A percentile compares a stretch with the other conserved stretches of the same genome.
phyloP scores from a whole-genome alignment of 495 filamentous ascomycete genomes.

The Darksidea phi region DNA sequence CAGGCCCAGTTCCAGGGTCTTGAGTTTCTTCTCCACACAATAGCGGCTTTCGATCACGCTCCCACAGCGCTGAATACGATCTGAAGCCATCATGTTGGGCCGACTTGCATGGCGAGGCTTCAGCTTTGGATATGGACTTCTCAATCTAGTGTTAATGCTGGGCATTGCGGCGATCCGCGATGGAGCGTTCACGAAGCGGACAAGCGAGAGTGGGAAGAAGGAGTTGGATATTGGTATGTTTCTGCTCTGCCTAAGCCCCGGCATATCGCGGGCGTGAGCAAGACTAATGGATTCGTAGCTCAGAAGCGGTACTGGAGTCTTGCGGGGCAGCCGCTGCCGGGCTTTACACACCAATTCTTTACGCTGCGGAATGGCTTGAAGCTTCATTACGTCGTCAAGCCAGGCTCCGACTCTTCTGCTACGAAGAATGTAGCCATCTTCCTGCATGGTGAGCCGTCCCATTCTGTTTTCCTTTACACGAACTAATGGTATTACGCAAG shows the following conservation, averaged over 20 bases:
- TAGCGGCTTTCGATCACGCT: no score
- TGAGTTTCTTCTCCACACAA: not conserved
- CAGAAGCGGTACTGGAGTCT: constrained; percentile 50
- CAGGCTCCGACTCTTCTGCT: constrained; percentile 14
- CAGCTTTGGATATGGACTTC: constrained; percentile 25
- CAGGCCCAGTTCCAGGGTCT: not conserved
- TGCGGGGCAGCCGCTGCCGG: constrained; percentile 41
- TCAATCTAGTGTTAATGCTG: constrained; percentile 14
- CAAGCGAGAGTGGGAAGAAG: constrained; percentile 22
- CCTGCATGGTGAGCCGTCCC: constrained; percentile 48
- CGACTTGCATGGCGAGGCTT: constrained; percentile 12
- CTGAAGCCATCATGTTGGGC: constrained; percentile 3
- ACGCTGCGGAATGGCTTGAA: constrained; percentile 50
- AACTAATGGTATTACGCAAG: constrained; percentile 3
- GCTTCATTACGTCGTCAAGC: constrained; percentile 52
- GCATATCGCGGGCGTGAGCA: no score
- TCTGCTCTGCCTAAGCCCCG: not conserved
- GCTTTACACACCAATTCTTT: constrained; percentile 51
- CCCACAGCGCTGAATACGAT: not conserved
- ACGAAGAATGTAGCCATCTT: constrained; percentile 52
- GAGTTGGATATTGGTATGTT: constrained; percentile 27
- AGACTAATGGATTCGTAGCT: constrained; percentile 9
- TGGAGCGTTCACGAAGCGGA: constrained; percentile 21
- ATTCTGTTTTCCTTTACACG: not conserved
- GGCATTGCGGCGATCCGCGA: constrained; percentile 12